Conservation (phyloP, 805 yeast species). For the Yarrowia osloensis region DNA sequence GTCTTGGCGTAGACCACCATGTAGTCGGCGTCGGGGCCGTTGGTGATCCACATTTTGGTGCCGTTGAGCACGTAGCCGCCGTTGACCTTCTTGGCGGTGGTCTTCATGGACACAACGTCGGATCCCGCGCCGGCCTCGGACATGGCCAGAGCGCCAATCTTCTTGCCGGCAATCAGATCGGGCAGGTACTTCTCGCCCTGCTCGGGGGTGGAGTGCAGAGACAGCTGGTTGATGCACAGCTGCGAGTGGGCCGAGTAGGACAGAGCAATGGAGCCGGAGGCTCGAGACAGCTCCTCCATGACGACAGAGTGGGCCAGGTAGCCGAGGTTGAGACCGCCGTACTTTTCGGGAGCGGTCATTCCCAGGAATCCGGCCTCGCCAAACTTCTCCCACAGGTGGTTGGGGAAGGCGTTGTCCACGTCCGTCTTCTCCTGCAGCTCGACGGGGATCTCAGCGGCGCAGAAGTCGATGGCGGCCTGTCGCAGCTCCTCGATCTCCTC, state of each 20-base stretch:
- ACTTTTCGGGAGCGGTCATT: conserved; percentile 40
- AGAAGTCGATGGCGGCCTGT: conserved; percentile 40
- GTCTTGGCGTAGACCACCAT: conserved; percentile 43
- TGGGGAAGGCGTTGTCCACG: conserved; percentile 39
- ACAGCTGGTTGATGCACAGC: conserved; percentile 42
- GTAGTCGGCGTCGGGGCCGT: conserved; percentile 43
- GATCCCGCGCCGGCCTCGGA: conserved; percentile 43
- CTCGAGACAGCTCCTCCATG: conserved; percentile 41
- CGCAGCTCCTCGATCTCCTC: conserved; percentile 39
- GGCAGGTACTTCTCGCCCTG: conserved; percentile 41
- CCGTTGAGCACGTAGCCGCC: conserved; percentile 41
- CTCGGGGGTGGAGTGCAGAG: conserved; percentile 38
- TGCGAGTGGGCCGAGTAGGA: conserved; percentile 43
- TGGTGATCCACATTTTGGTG: conserved; percentile 43
- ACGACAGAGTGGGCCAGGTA: conserved; percentile 42
- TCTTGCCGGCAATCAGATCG: conserved; percentile 39
- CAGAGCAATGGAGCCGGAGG: conserved; percentile 41
- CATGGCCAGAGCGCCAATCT: conserved; percentile 43
- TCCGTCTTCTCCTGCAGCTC: conserved; percentile 40
- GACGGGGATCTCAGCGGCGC: conserved; percentile 39
- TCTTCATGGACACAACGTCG: conserved; percentile 42
- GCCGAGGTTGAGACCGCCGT: conserved; percentile 41
- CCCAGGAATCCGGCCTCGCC: conserved; percentile 43
- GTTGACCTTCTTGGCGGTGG: conserved; percentile 39
- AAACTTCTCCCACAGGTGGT: conserved; percentile 41